Evolutionary conservation across 2,329 filamentous ascomycete genomes (phyloP).

Genomic region (Microdochium paspali): DNA sequence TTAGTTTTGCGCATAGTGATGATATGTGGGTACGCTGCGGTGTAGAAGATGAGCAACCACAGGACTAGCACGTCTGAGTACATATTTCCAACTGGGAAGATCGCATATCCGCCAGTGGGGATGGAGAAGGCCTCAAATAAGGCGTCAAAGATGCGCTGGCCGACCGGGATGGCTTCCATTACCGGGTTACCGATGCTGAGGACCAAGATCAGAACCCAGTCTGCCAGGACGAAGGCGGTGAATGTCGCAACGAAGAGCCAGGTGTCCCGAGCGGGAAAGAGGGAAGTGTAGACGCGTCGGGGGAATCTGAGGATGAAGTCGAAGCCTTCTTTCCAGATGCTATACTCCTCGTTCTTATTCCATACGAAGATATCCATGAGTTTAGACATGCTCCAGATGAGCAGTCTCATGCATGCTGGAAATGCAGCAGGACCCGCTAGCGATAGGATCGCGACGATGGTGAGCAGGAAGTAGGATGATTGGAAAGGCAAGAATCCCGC

Average conservation of each 20-base stretch:
- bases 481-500: constrained; percentile 40
- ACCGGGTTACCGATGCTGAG: constrained; percentile 41
- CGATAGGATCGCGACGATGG: constrained; percentile 16
- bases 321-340: constrained; percentile 22
- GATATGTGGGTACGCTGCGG: constrained; percentile 52
- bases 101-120: constrained; percentile 44
- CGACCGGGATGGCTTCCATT: constrained; percentile 29
- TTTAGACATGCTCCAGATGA: constrained; percentile 33
- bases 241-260: constrained; percentile 42
- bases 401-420: constrained; percentile 36
- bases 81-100: constrained; percentile 35
- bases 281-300: constrained; percentile 31
- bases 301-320: constrained; percentile 26
- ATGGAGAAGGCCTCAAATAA: constrained; percentile 42
- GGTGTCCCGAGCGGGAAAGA: constrained; percentile 43
- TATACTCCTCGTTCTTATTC: constrained; percentile 12
- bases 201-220: constrained; percentile 43
- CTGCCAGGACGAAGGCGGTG: constrained; percentile 35
- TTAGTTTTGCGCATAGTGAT: constrained; percentile 61
- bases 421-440: constrained; percentile 43
- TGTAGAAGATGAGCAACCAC: constrained; percentile 59
- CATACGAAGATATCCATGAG: constrained; percentile 11
- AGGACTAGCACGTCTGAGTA: constrained; percentile 50
- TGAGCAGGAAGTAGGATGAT: constrained; percentile 21
- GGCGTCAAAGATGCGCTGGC: constrained; percentile 39